phyloP scores from a whole-genome alignment of 164 flowering plant genomes.

The Vitis cinerea region DNA sequence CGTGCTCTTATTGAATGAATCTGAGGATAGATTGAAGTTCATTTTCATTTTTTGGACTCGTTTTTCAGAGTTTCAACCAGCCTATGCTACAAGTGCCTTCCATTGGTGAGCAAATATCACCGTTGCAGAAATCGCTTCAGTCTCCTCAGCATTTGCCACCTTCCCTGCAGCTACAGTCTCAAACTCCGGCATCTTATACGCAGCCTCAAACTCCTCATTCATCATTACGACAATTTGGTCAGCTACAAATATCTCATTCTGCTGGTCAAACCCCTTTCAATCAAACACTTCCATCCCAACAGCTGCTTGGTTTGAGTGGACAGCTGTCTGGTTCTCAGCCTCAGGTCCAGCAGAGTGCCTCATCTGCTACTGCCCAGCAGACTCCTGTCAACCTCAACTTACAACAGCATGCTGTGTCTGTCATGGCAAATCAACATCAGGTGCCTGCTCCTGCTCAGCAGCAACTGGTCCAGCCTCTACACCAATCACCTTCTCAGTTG shows the following conservation, averaged over 20 bases:
- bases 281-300: slow-evolving; percentile 50
- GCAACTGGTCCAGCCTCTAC: slow-evolving; percentile 45
- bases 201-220: slow-evolving; percentile 45
- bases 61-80: slow-evolving; percentile 41
- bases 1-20: background rate
- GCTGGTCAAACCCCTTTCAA: slow-evolving; percentile 38
- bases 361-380: slow-evolving; percentile 43
- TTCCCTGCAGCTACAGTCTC: slow-evolving; percentile 51
- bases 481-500: slow-evolving; percentile 74
- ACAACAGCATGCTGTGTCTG: slow-evolving; percentile 34
- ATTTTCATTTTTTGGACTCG: background rate
- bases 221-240: slow-evolving; percentile 33
- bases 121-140: slow-evolving; percentile 57
- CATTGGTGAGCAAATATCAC: slow-evolving; percentile 56
- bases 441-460: slow-evolving; percentile 44
- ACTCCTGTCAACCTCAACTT: slow-evolving; percentile 27
- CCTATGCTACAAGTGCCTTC: slow-evolving; percentile 44
- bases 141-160: slow-evolving; percentile 63
- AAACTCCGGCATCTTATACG: slow-evolving; percentile 35
- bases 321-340: slow-evolving; percentile 55
- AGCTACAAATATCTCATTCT: slow-evolving; percentile 37
- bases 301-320: slow-evolving; percentile 38
- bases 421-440: slow-evolving; percentile 38
- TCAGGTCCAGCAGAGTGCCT: slow-evolving; percentile 43
- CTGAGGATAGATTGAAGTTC: background rate